phyloP scores from a whole-genome alignment of 1,284 basidiomycete genomes.

The Ceratobasidium sp. region DNA sequence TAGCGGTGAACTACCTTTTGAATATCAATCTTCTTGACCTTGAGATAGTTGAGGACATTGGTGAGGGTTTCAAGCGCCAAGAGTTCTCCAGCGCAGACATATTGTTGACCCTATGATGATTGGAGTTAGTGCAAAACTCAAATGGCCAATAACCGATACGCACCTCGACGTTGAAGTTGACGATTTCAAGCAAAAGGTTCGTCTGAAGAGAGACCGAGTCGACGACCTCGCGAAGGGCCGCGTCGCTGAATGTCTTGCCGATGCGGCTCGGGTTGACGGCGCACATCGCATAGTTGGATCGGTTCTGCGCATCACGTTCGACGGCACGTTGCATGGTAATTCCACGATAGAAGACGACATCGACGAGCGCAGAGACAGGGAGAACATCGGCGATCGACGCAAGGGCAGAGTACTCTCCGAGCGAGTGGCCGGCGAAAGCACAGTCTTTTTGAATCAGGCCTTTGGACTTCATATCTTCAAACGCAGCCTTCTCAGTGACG shows the following conservation, averaged over 20 bases:
- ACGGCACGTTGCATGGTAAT: slow-evolving; percentile 99
- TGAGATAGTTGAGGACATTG: slow-evolving; percentile 96
- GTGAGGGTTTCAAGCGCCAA: slow-evolving; percentile 93
- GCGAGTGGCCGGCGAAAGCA: slow-evolving; percentile 96
- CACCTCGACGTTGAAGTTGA: slow-evolving; percentile 97
- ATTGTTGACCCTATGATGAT: slow-evolving; percentile 83
- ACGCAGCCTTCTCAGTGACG: slow-evolving; percentile 96
- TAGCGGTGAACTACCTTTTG: slow-evolving; percentile 71
- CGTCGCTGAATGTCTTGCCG: slow-evolving; percentile 92
- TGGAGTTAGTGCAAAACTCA: slow-evolving; percentile 22
- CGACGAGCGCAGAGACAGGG: slow-evolving; percentile 94
- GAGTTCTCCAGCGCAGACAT: slow-evolving; percentile 97
- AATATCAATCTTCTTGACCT: slow-evolving; percentile 96
- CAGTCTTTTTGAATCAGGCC: slow-evolving; percentile 93
- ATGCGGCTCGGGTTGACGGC: slow-evolving; percentile 97
- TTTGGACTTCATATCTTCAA: slow-evolving; percentile 97
- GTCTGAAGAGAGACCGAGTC: slow-evolving; percentile 85
- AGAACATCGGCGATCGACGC: slow-evolving; percentile 97
- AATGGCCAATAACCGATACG: slow-evolving; percentile 49
- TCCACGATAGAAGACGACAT: slow-evolving; percentile 99
- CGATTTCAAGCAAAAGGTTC: slow-evolving; percentile 89
- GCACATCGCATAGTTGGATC: slow-evolving; percentile 98
- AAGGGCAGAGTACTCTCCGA: slow-evolving; percentile 97
- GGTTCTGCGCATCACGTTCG: slow-evolving; percentile 90
- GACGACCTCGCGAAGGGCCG: slow-evolving; percentile 93